Evolutionary conservation across 192 early-diverging fungal genomes (phyloP), one percentile per base, ranked within the genome.

Genomic region (Cladochytrium replicatum): DNA sequence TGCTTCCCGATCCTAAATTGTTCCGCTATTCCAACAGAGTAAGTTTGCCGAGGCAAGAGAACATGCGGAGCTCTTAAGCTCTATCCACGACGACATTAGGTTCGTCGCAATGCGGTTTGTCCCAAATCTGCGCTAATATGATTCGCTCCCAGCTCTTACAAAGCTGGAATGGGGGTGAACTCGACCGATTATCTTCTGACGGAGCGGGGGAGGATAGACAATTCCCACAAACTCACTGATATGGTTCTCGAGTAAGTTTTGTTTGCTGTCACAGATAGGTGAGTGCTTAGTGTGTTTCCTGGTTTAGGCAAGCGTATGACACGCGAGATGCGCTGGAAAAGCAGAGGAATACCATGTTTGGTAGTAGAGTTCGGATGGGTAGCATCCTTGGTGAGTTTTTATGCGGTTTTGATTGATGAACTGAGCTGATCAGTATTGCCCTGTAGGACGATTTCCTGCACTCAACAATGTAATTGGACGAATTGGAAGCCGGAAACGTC

Each of bases 161-260:
- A 66, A 48, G 54, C 68, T 11, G 46, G 46, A 15, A 46, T 47
- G 8, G 46, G 55, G 25, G 37, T 29, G 21, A 69, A 59, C 32
- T 52, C 52, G 28, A 52, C 75, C 3, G 85, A 88, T 42, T 77
- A 82, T 42, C 65, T 86, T 46, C 54, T 89, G 38, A 78, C 66
- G n/a, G 86, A 89, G 39, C 69, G 86, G 41, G 60, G 65, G 34
- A 50, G 73, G 46, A 85, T 89, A 41, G 85, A 89, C 24, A 63
- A 60, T 17, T 75, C 84, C 5, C 83, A 87, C 69, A 67, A 63
- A 11, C 72, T 87, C 67, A 81, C 83, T 4, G 86, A 88, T 55
- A 81, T 70, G 57, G 74, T 88, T 22, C 66, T 89, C 25, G 81
- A 89, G 82, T 85, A 84, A 56, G 71, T 58, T 17, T 6, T 22